Evolutionary conservation across 352 stramenopile genomes (phyloP), one percentile per base, ranked within the genome.

Genomic region (Globisporangium carolinianum): DNA sequence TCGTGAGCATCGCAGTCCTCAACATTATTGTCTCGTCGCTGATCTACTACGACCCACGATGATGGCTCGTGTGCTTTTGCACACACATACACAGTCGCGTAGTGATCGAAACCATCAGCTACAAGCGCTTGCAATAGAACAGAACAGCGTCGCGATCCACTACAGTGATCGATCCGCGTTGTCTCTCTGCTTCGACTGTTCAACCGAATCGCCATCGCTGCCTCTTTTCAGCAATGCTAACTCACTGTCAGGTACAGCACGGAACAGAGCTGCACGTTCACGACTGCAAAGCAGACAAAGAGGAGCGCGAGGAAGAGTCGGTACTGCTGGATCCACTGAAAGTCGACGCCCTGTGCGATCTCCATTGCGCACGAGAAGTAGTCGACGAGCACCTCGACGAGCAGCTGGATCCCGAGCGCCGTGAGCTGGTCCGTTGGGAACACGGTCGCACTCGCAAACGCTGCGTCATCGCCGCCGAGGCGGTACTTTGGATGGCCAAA

Each of bases 11-110:
- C 32, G 62, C 67, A 0, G 57, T 71, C 1, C 35, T 75, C 12
- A 75, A 78, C 51, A 71, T 73, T 32, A 55, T 55, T 43, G 69
- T 78, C 45, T 75, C 65, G 1, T 60, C 56, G 18, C 45, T 56
- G 0, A 53, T 77, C 4, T 74, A 68, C 58, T 18, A 32, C 51
- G 24, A 47, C 36, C 38, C 51, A 10, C 11, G 10, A 17, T 41
- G 35, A 53, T 32, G 18, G 10, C 7, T 42, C 38, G 38, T 42
- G 10, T 10, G 7, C 38, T 42, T 10, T 42, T 10, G 1, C 38
- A 11, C 38, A 11, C 38, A 42, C 38, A 42, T 10, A 42, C 38
- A 42, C 38, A 42, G 7, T 11, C 38, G 24, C 24, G 24, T 24
- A 24, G 24, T 24, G 24, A 24, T 24, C 2, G 24, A 24, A 24